Conservation (phyloP, 306 rosid genomes). For the Carpinus fangiana region DNA sequence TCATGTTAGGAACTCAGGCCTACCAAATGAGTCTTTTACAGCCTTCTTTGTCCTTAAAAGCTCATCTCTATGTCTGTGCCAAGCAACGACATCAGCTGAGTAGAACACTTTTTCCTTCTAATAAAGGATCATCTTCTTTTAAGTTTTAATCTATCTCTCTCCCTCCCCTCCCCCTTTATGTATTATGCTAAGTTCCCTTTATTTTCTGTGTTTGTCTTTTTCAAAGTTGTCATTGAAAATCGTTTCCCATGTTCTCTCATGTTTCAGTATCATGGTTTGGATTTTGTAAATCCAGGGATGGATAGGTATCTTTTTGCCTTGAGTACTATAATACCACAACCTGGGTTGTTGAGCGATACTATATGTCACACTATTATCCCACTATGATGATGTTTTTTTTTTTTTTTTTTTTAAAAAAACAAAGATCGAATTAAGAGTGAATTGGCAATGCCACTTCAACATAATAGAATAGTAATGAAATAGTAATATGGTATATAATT, state of each 20-base stretch:
- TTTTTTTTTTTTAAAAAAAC: too few species aligned
- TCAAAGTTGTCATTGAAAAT: constrained; percentile 11
- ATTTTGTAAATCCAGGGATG: neutral
- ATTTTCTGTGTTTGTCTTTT: constrained; percentile 8
- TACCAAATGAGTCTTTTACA: constrained; percentile 16
- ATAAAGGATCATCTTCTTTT: neutral
- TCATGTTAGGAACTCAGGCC: constrained; percentile 15
- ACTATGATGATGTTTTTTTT: too few species aligned
- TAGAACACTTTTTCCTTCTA: neutral
- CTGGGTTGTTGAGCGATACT: neutral
- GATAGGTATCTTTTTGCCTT: too few species aligned
- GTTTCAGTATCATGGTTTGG: neutral
- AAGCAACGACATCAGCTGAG: neutral
- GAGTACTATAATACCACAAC: neutral
- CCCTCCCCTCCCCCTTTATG: neutral
- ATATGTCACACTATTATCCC: too few species aligned
- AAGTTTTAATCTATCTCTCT: neutral
- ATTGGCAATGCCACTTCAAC: too few species aligned
- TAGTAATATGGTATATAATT: too few species aligned
- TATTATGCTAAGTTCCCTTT: neutral
- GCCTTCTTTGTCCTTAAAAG: constrained; percentile 11
- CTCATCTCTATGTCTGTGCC: constrained; percentile 11
- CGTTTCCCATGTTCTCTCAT: neutral
- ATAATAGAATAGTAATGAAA: too few species aligned
- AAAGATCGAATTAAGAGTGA: too few species aligned